A percentile compares a stretch with the other conserved stretches of the same genome.
Conservation (phyloP, 1,284 basidiomycete species). For the Clitocybe nebularis region DNA sequence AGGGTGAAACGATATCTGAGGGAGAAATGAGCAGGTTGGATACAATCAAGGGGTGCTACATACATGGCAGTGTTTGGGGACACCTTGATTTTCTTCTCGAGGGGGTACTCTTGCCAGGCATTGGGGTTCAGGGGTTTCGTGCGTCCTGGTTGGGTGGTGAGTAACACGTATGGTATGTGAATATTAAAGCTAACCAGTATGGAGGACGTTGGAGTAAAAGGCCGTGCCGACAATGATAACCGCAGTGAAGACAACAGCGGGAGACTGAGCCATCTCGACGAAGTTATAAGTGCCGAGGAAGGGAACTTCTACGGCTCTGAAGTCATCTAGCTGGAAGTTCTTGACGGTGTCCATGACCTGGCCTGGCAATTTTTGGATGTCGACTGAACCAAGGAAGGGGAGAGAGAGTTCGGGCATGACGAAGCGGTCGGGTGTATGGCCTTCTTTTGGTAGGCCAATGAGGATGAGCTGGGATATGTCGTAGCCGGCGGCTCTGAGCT, state of each 20-base stretch:
- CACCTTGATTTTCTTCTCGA: slow-evolving; percentile 78
- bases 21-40: slow-evolving; percentile 13
- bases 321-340: slow-evolving; percentile 19
- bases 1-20: slow-evolving; percentile 88
- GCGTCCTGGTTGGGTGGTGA: slow-evolving; percentile 35
- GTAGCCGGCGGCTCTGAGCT: slow-evolving; percentile 53
- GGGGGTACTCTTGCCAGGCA: slow-evolving; percentile 79
- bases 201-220: slow-evolving; percentile 29
- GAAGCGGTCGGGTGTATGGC: slow-evolving; percentile 16
- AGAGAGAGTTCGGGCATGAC: slow-evolving; percentile 19
- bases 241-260: slow-evolving; percentile 35
- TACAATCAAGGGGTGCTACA: slow-evolving; percentile 23
- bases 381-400: slow-evolving; percentile 13
- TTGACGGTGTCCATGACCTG: slow-evolving; percentile 19
- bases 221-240: slow-evolving; percentile 32
- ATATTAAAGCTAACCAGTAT: slow-evolving; percentile 27
- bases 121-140: slow-evolving; percentile 71
- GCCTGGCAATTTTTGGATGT: slow-evolving; percentile 19
- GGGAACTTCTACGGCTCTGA: slow-evolving; percentile 26
- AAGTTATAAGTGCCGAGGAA: slow-evolving; percentile 33
- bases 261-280: slow-evolving; percentile 38
- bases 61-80: slow-evolving; percentile 96
- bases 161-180: slow-evolving; percentile 5
- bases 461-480: slow-evolving; percentile 58
- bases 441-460: slow-evolving; percentile 45